These are phyloP conservation scores for Ambrosia trifida DNA, from an alignment of 129 eudicot genomes.

Conservation along the genomic window DNA sequence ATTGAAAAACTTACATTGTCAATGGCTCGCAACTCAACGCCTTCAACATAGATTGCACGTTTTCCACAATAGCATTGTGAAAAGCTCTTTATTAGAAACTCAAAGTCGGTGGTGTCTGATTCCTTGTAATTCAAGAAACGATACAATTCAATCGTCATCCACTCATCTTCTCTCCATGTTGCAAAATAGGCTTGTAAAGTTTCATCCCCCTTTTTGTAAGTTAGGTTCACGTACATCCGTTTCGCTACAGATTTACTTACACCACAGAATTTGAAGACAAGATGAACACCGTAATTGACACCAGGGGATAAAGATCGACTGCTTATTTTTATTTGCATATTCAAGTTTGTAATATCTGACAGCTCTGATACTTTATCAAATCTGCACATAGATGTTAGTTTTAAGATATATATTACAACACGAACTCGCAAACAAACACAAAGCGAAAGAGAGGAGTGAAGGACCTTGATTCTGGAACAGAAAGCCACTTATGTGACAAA, in stretches of 20 bases:
- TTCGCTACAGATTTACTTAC: not conserved
- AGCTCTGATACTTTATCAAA: not conserved
- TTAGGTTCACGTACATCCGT: slow-evolving; percentile 1
- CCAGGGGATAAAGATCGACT: not conserved
- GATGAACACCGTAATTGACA: not conserved
- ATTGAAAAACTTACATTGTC: no score
- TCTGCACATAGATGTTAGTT: not conserved
- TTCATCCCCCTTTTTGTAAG: not conserved
- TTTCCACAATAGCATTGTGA: not conserved
- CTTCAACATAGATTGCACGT: not conserved
- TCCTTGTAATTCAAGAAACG: not conserved
- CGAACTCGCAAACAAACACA: not conserved
- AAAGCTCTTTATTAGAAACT: not conserved
- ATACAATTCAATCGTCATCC: not conserved
- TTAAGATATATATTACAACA: not conserved
- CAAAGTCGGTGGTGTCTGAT: not conserved
- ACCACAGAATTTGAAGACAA: slow-evolving; percentile 3
- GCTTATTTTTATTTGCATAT: not conserved
- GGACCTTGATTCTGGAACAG: not conserved
- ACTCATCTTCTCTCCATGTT: not conserved
- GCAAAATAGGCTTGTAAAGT: not conserved
- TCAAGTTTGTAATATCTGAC: not conserved
- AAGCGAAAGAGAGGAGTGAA: no score
- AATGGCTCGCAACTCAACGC: no score
- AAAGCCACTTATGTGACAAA: not conserved